Evolutionary conservation across 371 early-diverging fungal genomes (phyloP).

Genomic region (Capillidium rhysosporum): DNA sequence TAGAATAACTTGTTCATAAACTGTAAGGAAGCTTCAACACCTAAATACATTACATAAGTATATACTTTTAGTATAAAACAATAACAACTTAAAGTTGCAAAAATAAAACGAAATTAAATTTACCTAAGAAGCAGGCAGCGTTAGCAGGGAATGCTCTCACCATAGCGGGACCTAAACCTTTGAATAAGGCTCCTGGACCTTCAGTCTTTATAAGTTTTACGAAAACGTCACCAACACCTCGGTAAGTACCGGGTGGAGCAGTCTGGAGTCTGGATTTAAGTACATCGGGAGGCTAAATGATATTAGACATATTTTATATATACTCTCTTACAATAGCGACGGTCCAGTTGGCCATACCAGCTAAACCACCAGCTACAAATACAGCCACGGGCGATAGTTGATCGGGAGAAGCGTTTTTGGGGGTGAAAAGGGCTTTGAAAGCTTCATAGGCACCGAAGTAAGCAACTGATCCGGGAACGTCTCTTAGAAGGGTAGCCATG

Average conservation of each 20-base stretch:
- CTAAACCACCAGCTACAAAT: constrained; percentile 82
- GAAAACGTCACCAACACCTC: constrained; percentile 60
- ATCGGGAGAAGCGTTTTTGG: constrained; percentile 40
- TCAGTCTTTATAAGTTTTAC: constrained; percentile 65
- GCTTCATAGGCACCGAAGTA: constrained; percentile 93
- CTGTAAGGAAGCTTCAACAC: constrained; percentile 9
- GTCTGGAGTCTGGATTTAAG: constrained; percentile 93
- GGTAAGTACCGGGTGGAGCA: constrained; percentile 89
- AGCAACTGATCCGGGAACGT: constrained; percentile 89
- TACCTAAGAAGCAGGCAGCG: constrained; percentile 28
- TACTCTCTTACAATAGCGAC: constrained; percentile 15
- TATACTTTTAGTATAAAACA: not conserved
- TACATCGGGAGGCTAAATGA: constrained; percentile 84
- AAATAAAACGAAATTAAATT: not conserved
- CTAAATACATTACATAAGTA: constrained; percentile 5
- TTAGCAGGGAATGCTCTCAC: constrained; percentile 91
- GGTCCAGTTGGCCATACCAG: constrained; percentile 31
- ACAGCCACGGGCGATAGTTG: constrained; percentile 56
- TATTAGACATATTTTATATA: not conserved
- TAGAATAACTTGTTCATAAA: constrained; percentile 7
- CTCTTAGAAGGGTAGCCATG: constrained; percentile 80
- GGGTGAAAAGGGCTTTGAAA: constrained; percentile 61
- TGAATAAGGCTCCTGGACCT: constrained; percentile 83
- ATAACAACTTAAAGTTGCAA: too few species aligned
- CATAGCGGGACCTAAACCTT: constrained; percentile 92